These are phyloP conservation scores for Solanum gandarillasii DNA, from an alignment of 257 asterid species.

Conservation along the genomic window DNA sequence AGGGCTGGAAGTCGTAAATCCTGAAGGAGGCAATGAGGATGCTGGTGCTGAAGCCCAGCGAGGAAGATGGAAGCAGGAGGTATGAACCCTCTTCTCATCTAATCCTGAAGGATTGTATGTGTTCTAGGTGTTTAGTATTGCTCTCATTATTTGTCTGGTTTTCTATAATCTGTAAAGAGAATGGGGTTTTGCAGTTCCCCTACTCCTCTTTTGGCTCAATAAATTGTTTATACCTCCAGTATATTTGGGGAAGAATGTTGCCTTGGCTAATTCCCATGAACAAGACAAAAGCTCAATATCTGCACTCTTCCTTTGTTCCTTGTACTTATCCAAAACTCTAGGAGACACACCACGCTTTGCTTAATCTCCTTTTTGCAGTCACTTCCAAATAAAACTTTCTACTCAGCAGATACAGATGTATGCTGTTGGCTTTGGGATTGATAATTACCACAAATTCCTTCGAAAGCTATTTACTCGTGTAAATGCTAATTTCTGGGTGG, in stretches of 20 bases:
- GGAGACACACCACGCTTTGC: not conserved
- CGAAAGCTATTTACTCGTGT: not conserved
- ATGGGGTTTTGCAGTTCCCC: not conserved
- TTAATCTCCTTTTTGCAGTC: not conserved
- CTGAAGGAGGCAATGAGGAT: slow-evolving; percentile 96
- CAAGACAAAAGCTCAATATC: not conserved
- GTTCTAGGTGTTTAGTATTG: not conserved
- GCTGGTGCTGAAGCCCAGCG: slow-evolving; percentile 92
- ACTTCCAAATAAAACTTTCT: not conserved
- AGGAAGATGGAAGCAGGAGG: slow-evolving; percentile 96
- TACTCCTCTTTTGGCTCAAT: not conserved
- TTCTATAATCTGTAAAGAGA: not conserved
- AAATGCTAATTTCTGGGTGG: not conserved
- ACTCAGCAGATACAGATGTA: not conserved
- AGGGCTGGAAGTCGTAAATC: slow-evolving; percentile 96
- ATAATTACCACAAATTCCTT: not conserved
- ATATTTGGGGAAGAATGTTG: not conserved
- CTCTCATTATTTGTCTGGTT: not conserved
- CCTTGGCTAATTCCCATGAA: not conserved
- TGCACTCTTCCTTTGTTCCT: not conserved
- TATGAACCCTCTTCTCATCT: slow-evolving; percentile 6
- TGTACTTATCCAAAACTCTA: not conserved
- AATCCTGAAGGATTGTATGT: not conserved
- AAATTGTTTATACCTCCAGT: not conserved
- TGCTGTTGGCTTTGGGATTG: not conserved